Conservation (phyloP, 805 yeast genomes). For the Starmerella sirachaensis region DNA sequence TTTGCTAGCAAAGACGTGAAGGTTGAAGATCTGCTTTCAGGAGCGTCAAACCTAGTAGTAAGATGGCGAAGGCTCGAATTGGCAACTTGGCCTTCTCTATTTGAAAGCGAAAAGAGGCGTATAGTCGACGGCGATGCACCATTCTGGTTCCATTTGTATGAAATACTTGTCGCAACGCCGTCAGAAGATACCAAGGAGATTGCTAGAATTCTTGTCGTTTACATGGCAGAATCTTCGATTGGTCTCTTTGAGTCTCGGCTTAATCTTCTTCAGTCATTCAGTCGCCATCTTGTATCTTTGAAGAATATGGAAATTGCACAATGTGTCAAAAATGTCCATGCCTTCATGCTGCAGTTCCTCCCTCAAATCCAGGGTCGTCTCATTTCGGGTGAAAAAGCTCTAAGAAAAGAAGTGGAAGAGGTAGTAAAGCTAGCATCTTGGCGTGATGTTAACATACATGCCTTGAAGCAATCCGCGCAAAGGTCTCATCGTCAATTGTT, state of each 20-base stretch:
- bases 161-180: conserved; percentile 41
- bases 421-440: conserved; percentile 85
- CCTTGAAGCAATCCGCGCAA: conserved; percentile 85
- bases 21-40: conserved; percentile 42
- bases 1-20: conserved; percentile 74
- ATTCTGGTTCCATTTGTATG: conserved; percentile 91
- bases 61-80: conserved; percentile 86
- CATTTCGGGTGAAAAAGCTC: conserved; percentile 35
- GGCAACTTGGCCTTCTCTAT: conserved; percentile 69
- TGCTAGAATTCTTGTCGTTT: conserved; percentile 54
- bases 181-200: conserved; percentile 30
- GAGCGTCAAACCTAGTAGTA: conserved; percentile 57
- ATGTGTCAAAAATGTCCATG: conserved; percentile 45
- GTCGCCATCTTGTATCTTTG: conserved; percentile 37
- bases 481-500: conserved; percentile 74
- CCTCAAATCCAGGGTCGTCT: conserved; percentile 39
- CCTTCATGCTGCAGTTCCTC: conserved; percentile 57
- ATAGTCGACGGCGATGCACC: conserved; percentile 46
- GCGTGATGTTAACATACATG: conserved; percentile 92
- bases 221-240: conserved; percentile 58
- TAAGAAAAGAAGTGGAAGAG: conserved; percentile 74
- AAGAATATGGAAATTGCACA: conserved; percentile 20
- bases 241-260: conserved; percentile 65
- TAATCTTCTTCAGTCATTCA: conserved; percentile 51
- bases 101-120: conserved; percentile 40